These are phyloP conservation scores for Komagataella ulmi DNA, from an alignment of 805 yeast genomes.

Conservation along the genomic window DNA sequence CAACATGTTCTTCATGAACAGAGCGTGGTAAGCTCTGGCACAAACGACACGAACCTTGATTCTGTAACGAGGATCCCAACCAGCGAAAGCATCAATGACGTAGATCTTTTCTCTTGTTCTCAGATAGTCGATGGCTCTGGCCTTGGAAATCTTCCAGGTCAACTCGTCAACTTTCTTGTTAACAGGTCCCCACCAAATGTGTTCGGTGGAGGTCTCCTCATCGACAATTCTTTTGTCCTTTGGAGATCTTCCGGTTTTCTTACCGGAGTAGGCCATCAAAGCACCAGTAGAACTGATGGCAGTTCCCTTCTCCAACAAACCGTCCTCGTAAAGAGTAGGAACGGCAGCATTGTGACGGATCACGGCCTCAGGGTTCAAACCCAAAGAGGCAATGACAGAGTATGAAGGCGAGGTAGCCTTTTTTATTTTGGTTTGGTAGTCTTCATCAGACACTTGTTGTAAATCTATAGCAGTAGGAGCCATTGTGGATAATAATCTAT, in stretches of 20 bases:
- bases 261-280: slow-evolving; percentile 87
- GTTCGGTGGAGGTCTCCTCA: slow-evolving; percentile 69
- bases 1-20: slow-evolving; percentile 96
- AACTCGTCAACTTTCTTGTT: slow-evolving; percentile 88
- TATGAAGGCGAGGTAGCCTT: slow-evolving; percentile 12
- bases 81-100: slow-evolving; percentile 94
- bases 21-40: slow-evolving; percentile 97
- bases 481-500: slow-evolving; percentile 9
- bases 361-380: slow-evolving; percentile 45
- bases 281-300: slow-evolving; percentile 91
- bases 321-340: slow-evolving; percentile 91
- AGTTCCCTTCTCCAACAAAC: slow-evolving; percentile 78
- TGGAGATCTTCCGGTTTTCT: slow-evolving; percentile 96
- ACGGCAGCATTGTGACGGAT: slow-evolving; percentile 89
- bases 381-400: slow-evolving; percentile 21
- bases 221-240: slow-evolving; percentile 96
- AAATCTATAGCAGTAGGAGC: slow-evolving; percentile 26
- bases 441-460: slow-evolving; percentile 4
- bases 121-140: slow-evolving; percentile 92
- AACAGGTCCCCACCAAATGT: slow-evolving; percentile 99
- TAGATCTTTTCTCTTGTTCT: slow-evolving; percentile 91
- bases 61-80: slow-evolving; percentile 98
- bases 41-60: slow-evolving; percentile 91
- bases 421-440: background rate
- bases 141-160: slow-evolving; percentile 91